phyloP scores from a whole-genome alignment of 179 eudicot genomes.

The Silene coronaria region DNA sequence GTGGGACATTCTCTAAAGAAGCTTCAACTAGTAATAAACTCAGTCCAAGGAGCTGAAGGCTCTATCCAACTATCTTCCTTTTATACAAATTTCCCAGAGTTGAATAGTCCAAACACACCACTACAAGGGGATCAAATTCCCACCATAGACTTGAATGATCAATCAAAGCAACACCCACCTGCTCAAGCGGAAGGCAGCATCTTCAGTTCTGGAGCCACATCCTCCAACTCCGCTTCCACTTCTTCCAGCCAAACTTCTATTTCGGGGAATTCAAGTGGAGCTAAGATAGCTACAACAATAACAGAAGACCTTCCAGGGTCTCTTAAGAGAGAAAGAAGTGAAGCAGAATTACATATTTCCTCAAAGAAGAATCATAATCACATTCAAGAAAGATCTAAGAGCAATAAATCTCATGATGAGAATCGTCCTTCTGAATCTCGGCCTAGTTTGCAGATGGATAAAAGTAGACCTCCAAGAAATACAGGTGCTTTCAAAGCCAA shows the following conservation, averaged over 20 bases:
- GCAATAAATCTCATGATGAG: constrained; percentile 36
- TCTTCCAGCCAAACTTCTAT: constrained; percentile 66
- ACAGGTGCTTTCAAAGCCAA: constrained; percentile 43
- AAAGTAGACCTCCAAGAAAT: constrained; percentile 25
- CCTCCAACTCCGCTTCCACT: constrained; percentile 48
- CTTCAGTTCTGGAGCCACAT: constrained; percentile 39
- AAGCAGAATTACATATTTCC: constrained; percentile 32
- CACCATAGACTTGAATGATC: constrained; percentile 31
- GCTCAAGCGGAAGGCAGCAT: constrained; percentile 36
- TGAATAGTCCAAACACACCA: constrained; percentile 33
- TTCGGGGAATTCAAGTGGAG: constrained; percentile 44
- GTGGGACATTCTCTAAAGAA: constrained; percentile 83
- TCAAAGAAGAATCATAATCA: constrained; percentile 31
- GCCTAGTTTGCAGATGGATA: constrained; percentile 29
- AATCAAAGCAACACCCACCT: constrained; percentile 27
- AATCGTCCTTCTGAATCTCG: constrained; percentile 28
- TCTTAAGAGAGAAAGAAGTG: constrained; percentile 45
- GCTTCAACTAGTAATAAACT: constrained; percentile 76
- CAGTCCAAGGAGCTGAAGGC: constrained; percentile 80
- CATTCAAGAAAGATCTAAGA: constrained; percentile 26
- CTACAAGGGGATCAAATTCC: constrained; percentile 28
- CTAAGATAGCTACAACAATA: constrained; percentile 28
- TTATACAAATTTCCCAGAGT: constrained; percentile 68
- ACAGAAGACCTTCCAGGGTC: constrained; percentile 27
- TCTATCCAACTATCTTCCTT: constrained; percentile 75